Conservation (phyloP, 345 rosid genomes). For the Hevea brasiliensis region DNA sequence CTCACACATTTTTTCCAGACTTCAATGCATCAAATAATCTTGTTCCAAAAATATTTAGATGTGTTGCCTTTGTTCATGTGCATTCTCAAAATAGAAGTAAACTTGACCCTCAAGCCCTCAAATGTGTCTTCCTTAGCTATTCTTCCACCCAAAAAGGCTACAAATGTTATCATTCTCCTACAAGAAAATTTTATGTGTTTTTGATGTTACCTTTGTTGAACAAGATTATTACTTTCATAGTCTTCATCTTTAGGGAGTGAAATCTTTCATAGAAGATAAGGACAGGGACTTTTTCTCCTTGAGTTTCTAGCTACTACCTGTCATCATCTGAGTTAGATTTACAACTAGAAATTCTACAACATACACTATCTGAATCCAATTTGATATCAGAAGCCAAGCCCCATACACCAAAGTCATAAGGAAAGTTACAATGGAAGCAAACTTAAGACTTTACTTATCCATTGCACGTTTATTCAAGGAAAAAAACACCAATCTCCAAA, state of each 20-base stretch:
- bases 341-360: too few species aligned
- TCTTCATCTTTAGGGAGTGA: neutral
- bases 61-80: neutral
- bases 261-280: neutral
- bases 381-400: too few species aligned
- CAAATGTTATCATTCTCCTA: neutral
- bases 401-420: too few species aligned
- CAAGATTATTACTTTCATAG: too few species aligned
- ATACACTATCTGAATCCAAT: too few species aligned
- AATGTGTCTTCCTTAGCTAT: neutral
- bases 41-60: neutral
- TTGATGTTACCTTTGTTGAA: neutral
- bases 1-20: neutral
- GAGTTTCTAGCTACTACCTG: too few species aligned
- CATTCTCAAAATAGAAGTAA: neutral
- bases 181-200: neutral
- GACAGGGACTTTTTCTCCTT: too few species aligned
- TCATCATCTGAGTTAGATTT: too few species aligned
- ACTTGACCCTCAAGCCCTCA: neutral
- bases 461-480: too few species aligned
- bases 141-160: neutral
- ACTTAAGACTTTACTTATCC: too few species aligned
- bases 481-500: too few species aligned
- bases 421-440: too few species aligned
- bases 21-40: neutral